Evolutionary conservation across 495 filamentous ascomycete genomes (phyloP).

Genomic region (Aspergillus coremiiformis): DNA sequence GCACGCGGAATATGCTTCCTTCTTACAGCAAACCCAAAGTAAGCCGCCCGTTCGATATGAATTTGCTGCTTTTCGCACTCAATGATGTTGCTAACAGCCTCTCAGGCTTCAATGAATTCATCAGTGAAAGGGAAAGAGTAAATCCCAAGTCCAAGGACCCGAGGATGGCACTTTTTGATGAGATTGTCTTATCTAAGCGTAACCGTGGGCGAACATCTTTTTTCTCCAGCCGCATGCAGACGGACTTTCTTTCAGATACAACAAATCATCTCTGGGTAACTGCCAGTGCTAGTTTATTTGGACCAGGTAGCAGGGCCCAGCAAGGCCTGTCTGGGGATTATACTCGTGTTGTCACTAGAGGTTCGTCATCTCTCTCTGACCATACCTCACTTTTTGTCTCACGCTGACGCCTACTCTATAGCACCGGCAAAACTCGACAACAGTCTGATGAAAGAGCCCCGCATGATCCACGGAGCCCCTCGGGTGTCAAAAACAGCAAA

Average conservation of each 20-base stretch:
- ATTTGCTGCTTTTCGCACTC: not conserved
- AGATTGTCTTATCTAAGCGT: conserved; percentile 89
- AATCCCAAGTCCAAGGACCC: conserved; percentile 50
- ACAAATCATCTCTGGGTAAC: conserved; percentile 91
- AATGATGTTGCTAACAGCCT: not conserved
- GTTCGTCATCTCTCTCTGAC: conserved; percentile 30
- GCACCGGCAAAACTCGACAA: conserved; percentile 81
- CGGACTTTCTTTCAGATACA: conserved; percentile 74
- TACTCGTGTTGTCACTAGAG: conserved; percentile 48
- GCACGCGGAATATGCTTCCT: conserved; percentile 77
- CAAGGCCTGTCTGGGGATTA: conserved; percentile 60
- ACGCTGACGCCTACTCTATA: conserved; percentile 22
- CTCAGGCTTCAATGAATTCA: conserved; percentile 89
- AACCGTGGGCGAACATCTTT: conserved; percentile 64
- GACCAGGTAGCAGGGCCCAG: conserved; percentile 55
- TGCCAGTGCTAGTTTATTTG: conserved; percentile 63
- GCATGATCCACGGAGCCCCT: conserved; percentile 67
- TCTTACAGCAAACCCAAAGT: conserved; percentile 93
- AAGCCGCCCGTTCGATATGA: conserved; percentile 16
- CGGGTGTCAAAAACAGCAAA: conserved; percentile 53
- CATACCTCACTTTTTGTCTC: not conserved
- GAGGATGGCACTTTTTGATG: conserved; percentile 81
- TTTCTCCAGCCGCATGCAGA: conserved; percentile 42
- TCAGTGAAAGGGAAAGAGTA: conserved; percentile 72
- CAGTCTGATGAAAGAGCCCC: conserved; percentile 79